phyloP scores from a whole-genome alignment of 108 stramenopile species.

The Parmales sp. region DNA sequence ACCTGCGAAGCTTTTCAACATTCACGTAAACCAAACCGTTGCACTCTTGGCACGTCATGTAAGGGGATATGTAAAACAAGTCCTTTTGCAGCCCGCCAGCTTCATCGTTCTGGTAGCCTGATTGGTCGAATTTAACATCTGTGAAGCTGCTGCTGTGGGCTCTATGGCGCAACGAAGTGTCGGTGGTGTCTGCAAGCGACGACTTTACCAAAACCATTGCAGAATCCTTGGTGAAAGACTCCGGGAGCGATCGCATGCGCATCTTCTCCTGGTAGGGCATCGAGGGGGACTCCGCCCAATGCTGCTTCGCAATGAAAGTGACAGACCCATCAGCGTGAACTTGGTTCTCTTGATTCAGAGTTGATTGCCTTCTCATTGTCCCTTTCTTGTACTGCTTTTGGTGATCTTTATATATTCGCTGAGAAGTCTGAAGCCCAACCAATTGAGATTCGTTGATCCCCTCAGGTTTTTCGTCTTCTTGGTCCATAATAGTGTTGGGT shows the following conservation, averaged over 20 bases:
- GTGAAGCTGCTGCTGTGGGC: not conserved
- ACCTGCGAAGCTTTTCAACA: not conserved
- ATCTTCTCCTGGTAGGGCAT: not conserved
- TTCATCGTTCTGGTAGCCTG: not conserved
- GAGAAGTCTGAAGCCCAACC: not conserved
- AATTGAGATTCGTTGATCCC: no score
- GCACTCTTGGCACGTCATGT: not conserved
- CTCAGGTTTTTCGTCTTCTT: no score
- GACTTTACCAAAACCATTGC: not conserved
- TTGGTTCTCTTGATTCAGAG: not conserved
- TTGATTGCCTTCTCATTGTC: not conserved
- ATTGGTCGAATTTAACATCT: not conserved
- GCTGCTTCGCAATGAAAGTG: not conserved
- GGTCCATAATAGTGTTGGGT: no score
- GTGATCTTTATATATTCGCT: not conserved
- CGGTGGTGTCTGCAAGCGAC: not conserved
- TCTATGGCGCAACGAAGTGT: not conserved
- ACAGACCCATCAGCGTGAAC: not conserved
- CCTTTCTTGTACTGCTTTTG: not conserved
- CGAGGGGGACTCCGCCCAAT: not conserved
- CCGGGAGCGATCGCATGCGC: not conserved
- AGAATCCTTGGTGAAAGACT: not conserved
- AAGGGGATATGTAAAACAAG: not conserved
- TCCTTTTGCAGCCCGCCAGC: not conserved
- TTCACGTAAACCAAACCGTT: constrained; percentile 2